Conservation (phyloP, 352 stramenopile genomes). For the Phytopythium oedochilum region DNA sequence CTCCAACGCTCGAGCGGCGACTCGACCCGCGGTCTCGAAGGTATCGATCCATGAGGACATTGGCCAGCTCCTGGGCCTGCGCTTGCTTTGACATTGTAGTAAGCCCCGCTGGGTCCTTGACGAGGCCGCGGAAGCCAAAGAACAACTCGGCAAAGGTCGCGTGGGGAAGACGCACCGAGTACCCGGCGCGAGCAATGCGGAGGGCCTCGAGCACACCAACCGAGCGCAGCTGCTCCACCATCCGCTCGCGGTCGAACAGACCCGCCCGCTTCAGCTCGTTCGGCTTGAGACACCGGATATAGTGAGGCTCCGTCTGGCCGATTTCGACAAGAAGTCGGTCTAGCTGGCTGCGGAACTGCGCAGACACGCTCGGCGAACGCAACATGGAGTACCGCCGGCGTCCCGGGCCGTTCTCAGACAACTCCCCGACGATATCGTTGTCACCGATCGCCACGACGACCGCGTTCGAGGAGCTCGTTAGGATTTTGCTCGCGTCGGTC, state of each 20-base stretch:
- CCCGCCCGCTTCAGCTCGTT: conserved; percentile 90
- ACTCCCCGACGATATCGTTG: conserved; percentile 40
- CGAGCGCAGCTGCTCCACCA: conserved; percentile 97
- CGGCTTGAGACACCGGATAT: conserved; percentile 98
- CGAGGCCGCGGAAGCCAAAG: conserved; percentile 43
- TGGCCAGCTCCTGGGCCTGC: conserved; percentile 20
- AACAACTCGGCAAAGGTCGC: conserved; percentile 88
- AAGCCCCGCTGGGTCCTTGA: conserved; percentile 13
- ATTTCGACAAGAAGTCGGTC: conserved; percentile 93
- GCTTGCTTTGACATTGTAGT: conserved; percentile 27
- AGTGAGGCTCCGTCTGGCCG: conserved; percentile 94
- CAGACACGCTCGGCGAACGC: conserved; percentile 74
- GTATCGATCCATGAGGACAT: conserved; percentile 31
- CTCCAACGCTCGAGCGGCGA: not conserved
- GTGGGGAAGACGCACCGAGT: conserved; percentile 93
- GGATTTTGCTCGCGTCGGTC: conserved; percentile 46
- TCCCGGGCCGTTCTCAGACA: conserved; percentile 13
- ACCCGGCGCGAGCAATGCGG: conserved; percentile 93
- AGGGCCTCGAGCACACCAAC: conserved; percentile 96
- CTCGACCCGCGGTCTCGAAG: conserved; percentile 18
- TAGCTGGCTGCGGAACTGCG: conserved; percentile 93
- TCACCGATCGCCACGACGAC: conserved; percentile 57
- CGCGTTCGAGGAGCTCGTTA: conserved; percentile 54
- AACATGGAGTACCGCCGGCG: conserved; percentile 46
- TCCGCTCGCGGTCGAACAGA: conserved; percentile 72